phyloP scores from a whole-genome alignment of 1,284 basidiomycete species.

The Anthracocystis walkeri region DNA sequence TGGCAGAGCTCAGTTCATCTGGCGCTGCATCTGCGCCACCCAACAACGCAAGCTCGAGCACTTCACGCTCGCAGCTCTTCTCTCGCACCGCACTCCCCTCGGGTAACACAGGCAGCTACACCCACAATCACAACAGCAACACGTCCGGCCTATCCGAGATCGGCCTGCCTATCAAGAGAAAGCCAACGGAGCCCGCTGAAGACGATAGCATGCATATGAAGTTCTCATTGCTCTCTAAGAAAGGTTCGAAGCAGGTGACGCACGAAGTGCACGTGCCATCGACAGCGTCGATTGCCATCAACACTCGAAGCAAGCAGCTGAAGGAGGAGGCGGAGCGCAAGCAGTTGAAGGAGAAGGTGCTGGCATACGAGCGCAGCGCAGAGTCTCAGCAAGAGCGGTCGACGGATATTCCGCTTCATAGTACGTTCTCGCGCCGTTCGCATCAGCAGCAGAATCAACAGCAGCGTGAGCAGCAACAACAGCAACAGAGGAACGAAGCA shows the following conservation, averaged over 20 bases:
- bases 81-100: conserved; percentile 25
- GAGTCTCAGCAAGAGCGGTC: conserved; percentile 27
- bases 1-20: conserved; percentile 74
- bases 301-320: conserved; percentile 60
- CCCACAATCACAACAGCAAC: conserved; percentile 67
- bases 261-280: conserved; percentile 60
- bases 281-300: conserved; percentile 61
- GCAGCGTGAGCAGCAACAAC: conserved; percentile 13
- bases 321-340: conserved; percentile 62
- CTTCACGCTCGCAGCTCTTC: conserved; percentile 25
- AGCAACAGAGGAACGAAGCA: conserved; percentile 12
- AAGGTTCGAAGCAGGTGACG: conserved; percentile 86
- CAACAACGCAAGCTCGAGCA: background rate
- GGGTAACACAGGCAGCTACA: conserved; percentile 18
- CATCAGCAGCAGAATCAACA: conserved; percentile 17
- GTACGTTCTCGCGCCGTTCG: conserved; percentile 10
- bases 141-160: conserved; percentile 75
- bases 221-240: conserved; percentile 92
- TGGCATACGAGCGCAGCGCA: conserved; percentile 70
- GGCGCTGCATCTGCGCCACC: conserved; percentile 7
- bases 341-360: conserved; percentile 65
- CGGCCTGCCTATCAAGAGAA: conserved; percentile 69
- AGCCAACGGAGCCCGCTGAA: conserved; percentile 72
- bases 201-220: conserved; percentile 77
- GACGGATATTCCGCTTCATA: conserved; percentile 4